These are phyloP conservation scores for Carnegiea gigantea DNA, from an alignment of 179 eudicot species.

Conservation along the genomic window DNA sequence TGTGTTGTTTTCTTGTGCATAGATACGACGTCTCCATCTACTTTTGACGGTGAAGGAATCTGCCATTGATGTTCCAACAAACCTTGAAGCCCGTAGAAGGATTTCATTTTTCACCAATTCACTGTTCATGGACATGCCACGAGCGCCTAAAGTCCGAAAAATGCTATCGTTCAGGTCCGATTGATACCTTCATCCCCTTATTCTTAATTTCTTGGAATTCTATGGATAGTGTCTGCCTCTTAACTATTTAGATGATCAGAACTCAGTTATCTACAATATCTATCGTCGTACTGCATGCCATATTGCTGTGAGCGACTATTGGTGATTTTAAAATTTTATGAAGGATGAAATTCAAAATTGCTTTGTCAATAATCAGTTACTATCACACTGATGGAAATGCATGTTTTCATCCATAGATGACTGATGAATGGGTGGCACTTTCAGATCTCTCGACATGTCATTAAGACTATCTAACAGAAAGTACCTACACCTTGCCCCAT, in stretches of 20 bases:
- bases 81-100: conserved; percentile 97
- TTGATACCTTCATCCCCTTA: not conserved
- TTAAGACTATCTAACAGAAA: not conserved
- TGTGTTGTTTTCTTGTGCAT: conserved; percentile 22
- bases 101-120: conserved; percentile 91
- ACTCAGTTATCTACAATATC: not conserved
- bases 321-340: not conserved
- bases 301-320: not conserved
- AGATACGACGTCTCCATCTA: conserved; percentile 81
- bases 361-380: not conserved
- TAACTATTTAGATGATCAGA: conserved; percentile 12
- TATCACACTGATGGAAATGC: not conserved
- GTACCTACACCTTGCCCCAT: not conserved
- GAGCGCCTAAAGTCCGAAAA: conserved; percentile 90
- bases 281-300: not conserved
- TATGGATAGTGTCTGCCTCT: not conserved
- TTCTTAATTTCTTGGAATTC: not conserved
- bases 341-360: not conserved
- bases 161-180: conserved; percentile 94
- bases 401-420: not conserved
- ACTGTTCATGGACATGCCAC: conserved; percentile 96
- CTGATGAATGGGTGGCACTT: not conserved
- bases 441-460: not conserved
- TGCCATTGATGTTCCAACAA: conserved; percentile 84
- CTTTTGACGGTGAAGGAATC: conserved; percentile 95